Base-by-base conservation (phyloP, 495 filamentous ascomycete species). In the Astrothelium subdiscretum region DNA sequence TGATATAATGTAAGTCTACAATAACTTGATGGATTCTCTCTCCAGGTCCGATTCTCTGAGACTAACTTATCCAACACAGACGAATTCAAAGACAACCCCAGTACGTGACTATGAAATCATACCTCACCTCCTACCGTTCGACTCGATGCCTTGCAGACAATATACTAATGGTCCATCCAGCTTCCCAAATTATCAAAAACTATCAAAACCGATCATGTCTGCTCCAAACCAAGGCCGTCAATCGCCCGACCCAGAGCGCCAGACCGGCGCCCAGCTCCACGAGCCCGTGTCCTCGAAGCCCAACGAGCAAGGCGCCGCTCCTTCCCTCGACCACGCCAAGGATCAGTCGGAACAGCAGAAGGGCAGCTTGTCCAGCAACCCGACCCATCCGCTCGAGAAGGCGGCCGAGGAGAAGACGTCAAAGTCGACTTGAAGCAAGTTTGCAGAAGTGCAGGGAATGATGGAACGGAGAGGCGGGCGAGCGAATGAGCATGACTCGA, bases 241-340 rank as follows among this genome's bases (percentile, higher is more conserved):
- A 72, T 97, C 92, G 11, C 92, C 92, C 15, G 76, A 83, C 20
- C 90, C 89, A 10, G 86, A 91, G 76, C 58, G 68, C 58, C 87
- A 88, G 70, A 71, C 79, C n/a, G 83, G 80, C 59, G 71, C 75
- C 32, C 92, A 97, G 74, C 75, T 83, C 54, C 71, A 77, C 40
- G 83, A 82, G 5, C 78, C 79, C 0, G 82, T 75, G 35, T 74
- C n/a, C n/a, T n/a, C 77, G 15, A 66, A 72, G 26, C 64, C 68
- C 31, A 73, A 72, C 48, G 85, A 89, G 65, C 79, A 86, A 66
- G 82, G 81, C 31, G 71, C 71, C 24, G 68, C 65, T 20, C 63
- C 66, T 6, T 61, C 63, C 18, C 69, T 80, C 54, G 72, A 73
- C n/a, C 69, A 80, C 68, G 80, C 80, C 70, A 73, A 81, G 62